A percentile compares a stretch with the other conserved stretches of the same genome.
These are phyloP conservation scores for Vanderwaltozyma yarrowii DNA, from an alignment of 805 yeast genomes.

Conservation along the genomic window DNA sequence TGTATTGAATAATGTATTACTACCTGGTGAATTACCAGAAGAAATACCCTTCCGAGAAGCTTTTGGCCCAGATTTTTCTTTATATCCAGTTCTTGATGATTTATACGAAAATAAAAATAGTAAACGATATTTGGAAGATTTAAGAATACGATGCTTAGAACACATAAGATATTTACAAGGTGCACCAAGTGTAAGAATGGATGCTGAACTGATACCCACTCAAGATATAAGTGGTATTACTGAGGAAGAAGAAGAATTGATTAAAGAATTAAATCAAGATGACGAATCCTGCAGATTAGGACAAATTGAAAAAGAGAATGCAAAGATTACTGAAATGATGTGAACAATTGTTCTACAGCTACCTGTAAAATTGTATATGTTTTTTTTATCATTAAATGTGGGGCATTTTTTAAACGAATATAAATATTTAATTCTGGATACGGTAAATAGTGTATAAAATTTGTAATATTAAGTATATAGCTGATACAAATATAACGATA, in stretches of 20 bases:
- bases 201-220: constrained; percentile 69
- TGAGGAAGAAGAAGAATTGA: constrained; percentile 33
- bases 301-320: constrained; percentile 32
- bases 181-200: constrained; percentile 92
- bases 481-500: too few relatives aligned
- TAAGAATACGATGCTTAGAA: constrained; percentile 66
- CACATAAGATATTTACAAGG: constrained; percentile 72
- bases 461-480: too few relatives aligned
- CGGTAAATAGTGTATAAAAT: too few relatives aligned
- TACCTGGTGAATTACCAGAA: constrained; percentile 68
- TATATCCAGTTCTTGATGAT: constrained; percentile 77
- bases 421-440: too few relatives aligned
- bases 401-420: too few relatives aligned
- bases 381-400: too few relatives aligned
- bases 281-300: constrained; percentile 26
- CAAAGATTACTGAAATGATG: constrained; percentile 28
- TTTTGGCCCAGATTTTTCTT: constrained; percentile 84
- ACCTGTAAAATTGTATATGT: too few relatives aligned
- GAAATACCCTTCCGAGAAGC: constrained; percentile 66
- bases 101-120: constrained; percentile 79
- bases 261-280: constrained; percentile 25
- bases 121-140: constrained; percentile 70
- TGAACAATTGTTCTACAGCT: too few relatives aligned
- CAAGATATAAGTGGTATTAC: constrained; percentile 34
- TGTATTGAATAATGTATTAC: constrained; percentile 64